Percentiles rank a stretch among this genome's conserved stretches.
These are phyloP conservation scores for Cucurbitaria berberidis DNA, from an alignment of 2,329 filamentous ascomycete species.

Conservation along the genomic window DNA sequence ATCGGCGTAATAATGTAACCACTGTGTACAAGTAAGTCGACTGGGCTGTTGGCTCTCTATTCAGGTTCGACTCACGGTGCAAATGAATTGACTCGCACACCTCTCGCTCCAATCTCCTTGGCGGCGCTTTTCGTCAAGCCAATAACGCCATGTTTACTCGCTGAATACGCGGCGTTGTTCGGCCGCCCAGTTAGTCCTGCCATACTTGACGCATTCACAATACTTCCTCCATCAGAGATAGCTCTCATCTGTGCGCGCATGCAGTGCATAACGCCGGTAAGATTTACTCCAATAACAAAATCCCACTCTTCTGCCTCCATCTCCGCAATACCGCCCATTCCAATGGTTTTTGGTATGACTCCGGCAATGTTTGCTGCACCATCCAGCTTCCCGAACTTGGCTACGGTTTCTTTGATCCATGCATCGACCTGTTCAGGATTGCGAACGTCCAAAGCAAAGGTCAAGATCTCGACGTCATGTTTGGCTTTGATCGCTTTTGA, in stretches of 20 bases:
- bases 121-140: slow-evolving; percentile 48
- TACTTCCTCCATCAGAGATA: slow-evolving; percentile 18
- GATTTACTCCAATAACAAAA: slow-evolving; percentile 43
- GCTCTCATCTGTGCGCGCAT: slow-evolving; percentile 41
- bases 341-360: slow-evolving; percentile 15
- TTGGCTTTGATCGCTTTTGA: slow-evolving; percentile 33
- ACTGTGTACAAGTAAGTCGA: background rate
- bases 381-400: slow-evolving; percentile 45
- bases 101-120: slow-evolving; percentile 41
- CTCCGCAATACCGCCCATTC: slow-evolving; percentile 10
- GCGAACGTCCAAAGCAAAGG: slow-evolving; percentile 52
- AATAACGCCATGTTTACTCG: slow-evolving; percentile 48
- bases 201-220: slow-evolving; percentile 32
- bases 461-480: slow-evolving; percentile 10
- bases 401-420: slow-evolving; percentile 47
- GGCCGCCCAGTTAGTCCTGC: slow-evolving; percentile 57
- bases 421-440: slow-evolving; percentile 49
- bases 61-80: slow-evolving; percentile 26
- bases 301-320: slow-evolving; percentile 24
- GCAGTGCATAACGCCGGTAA: slow-evolving; percentile 45
- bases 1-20: slow-evolving; percentile 19
- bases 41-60: too few relatives aligned
- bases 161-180: slow-evolving; percentile 39
- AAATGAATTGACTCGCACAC: slow-evolving; percentile 35
- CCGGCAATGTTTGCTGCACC: slow-evolving; percentile 53